A percentile compares a stretch with the other conserved stretches of the same genome.
phyloP scores from a whole-genome alignment of 495 filamentous ascomycete species.

The Neurospora sp. region DNA sequence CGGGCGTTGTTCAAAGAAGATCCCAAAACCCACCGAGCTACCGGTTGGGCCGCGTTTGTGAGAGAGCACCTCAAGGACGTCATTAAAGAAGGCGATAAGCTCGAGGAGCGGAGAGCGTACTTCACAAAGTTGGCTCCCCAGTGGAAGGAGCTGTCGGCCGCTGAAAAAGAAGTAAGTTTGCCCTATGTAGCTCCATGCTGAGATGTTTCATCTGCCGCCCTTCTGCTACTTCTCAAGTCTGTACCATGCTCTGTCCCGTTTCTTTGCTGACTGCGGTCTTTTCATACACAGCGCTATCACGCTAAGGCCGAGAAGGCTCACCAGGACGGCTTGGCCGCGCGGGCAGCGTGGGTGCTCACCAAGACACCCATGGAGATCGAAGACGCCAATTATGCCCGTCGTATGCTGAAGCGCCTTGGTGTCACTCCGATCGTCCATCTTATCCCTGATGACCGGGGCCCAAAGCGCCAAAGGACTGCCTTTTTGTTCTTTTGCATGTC shows the following conservation, averaged over 20 bases:
- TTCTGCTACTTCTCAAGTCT: neutral
- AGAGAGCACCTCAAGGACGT: slow-evolving; percentile 2
- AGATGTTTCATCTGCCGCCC: neutral
- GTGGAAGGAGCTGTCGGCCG: slow-evolving; percentile 19
- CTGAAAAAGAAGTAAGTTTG: slow-evolving; percentile 22
- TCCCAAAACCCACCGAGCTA: slow-evolving; percentile 4
- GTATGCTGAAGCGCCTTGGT: slow-evolving; percentile 26
- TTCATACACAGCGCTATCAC: slow-evolving; percentile 21
- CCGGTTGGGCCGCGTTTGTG: slow-evolving; percentile 15
- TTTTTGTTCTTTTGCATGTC: slow-evolving; percentile 41
- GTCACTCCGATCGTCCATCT: neutral
- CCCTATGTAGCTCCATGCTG: neutral
- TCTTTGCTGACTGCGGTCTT: neutral
- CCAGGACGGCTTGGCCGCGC: slow-evolving; percentile 31
- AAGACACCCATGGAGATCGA: slow-evolving; percentile 48
- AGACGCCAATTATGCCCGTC: slow-evolving; percentile 55
- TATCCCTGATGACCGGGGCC: slow-evolving; percentile 49
- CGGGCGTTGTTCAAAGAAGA: slow-evolving; percentile 21
- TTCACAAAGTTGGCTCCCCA: neutral
- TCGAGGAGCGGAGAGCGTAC: neutral
- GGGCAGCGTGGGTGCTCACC: slow-evolving; percentile 48
- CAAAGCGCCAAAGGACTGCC: slow-evolving; percentile 32
- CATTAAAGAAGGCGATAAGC: neutral
- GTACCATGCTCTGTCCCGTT: neutral
- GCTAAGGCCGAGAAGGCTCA: slow-evolving; percentile 41